Evolutionary conservation across 352 stramenopile genomes (phyloP).

Genomic region (Chrysophaeum taylorii): DNA sequence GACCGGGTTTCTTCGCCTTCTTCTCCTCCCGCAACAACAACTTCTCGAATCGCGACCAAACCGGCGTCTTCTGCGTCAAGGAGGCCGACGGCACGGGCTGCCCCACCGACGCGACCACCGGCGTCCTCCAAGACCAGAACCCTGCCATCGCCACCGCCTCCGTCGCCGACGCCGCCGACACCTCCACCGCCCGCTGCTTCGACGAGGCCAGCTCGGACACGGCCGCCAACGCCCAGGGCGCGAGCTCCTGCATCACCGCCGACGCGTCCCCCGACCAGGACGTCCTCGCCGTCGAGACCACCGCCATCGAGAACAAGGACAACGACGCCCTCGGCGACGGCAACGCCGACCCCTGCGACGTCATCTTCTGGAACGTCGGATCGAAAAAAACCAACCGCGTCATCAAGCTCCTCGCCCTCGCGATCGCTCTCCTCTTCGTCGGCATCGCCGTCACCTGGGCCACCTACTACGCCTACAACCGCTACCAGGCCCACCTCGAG

Average conservation of each 20-base stretch:
- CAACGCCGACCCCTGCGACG: constrained; percentile 25
- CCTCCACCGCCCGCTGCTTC: constrained; percentile 15
- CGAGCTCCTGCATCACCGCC: constrained; percentile 18
- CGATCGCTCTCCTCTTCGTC: constrained; percentile 30
- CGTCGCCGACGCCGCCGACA: not conserved
- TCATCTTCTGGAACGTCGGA: constrained; percentile 2
- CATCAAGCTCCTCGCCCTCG: constrained; percentile 20
- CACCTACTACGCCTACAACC: constrained; percentile 31
- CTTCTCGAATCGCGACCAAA: constrained; percentile 36
- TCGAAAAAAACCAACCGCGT: constrained; percentile 1
- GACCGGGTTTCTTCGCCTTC: constrained; percentile 27
- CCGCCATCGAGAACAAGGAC: constrained; percentile 24
- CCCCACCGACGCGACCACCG: constrained; percentile 1
- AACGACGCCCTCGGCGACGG: constrained; percentile 32
- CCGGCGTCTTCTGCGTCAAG: constrained; percentile 26
- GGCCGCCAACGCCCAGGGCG: constrained; percentile 24
- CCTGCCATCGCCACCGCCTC: constrained; percentile 9
- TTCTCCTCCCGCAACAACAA: constrained; percentile 40
- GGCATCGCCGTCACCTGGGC: constrained; percentile 22
- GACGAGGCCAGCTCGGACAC: constrained; percentile 19
- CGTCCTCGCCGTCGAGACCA: constrained; percentile 20
- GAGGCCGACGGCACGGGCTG: constrained; percentile 7
- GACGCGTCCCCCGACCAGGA: not conserved
- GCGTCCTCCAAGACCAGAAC: constrained; percentile 26
- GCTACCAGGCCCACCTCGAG: constrained; percentile 18